Conservation (phyloP, 2,329 filamentous ascomycete species). For the Penicillium olsonii region DNA sequence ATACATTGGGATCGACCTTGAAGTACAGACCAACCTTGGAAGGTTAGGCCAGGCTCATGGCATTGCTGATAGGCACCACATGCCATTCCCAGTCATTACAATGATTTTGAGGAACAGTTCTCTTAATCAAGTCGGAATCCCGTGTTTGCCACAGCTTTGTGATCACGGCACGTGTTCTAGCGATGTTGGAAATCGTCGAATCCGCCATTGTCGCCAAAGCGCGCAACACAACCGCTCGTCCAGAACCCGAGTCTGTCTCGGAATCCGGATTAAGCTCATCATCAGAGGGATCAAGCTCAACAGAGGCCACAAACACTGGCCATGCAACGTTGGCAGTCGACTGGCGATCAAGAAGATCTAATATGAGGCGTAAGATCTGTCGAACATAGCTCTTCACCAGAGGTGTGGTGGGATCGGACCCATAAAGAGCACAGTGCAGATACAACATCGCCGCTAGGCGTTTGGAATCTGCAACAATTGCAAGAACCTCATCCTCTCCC, state of each 20-base stretch:
- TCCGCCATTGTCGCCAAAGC: conserved; percentile 44
- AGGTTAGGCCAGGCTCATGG: conserved; percentile 48
- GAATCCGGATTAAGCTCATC: conserved; percentile 38
- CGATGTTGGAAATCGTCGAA: conserved; percentile 47
- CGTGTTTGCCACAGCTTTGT: conserved; percentile 51
- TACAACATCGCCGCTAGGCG: conserved; percentile 49
- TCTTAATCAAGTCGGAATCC: conserved; percentile 38
- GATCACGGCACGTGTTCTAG: conserved; percentile 49
- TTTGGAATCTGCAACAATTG: conserved; percentile 46
- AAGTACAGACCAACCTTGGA: conserved; percentile 13
- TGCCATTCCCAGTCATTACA: conserved; percentile 47
- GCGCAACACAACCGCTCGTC: conserved; percentile 43
- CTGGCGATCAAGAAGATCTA: conserved; percentile 35
- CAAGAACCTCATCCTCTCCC: conserved; percentile 34
- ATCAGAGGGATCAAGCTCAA: conserved; percentile 42
- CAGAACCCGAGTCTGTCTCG: conserved; percentile 26
- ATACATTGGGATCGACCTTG: background rate
- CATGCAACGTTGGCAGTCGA: conserved; percentile 41
- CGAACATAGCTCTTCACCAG: conserved; percentile 35
- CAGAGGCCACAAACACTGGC: conserved; percentile 48
- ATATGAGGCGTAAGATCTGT: conserved; percentile 38
- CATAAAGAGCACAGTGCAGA: conserved; percentile 48
- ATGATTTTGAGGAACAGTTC: conserved; percentile 13
- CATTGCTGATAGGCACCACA: conserved; percentile 44
- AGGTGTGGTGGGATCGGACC: conserved; percentile 44